Base-by-base conservation (phyloP, 106 monocot species). In the Apostasia ramifera region DNA sequence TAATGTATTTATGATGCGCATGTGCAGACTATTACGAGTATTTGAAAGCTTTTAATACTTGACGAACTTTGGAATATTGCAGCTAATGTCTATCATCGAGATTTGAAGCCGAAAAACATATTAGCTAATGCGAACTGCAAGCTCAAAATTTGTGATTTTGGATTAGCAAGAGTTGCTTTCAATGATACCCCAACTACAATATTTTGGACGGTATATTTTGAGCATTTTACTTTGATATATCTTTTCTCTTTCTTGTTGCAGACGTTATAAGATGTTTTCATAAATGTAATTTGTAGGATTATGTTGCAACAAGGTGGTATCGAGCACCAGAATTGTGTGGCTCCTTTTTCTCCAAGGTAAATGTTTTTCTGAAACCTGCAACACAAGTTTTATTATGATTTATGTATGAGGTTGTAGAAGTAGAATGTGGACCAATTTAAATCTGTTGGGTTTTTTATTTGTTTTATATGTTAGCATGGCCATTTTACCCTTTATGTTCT, bases 221-320 rank as follows among this genome's bases (percentile, higher is more conserved):
- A 66, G 43, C 0, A 45, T 70, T 56, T 40, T 39, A 1, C 57
- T 41, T 6, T 59, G 44, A 40, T 69, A 13, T 44, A 1, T 53
- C 8, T 7, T 3, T 50, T 26, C 13, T 38, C 9, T 73, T 50
- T 46, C 39, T 2, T 39, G 40, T 9, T 52, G 52, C 41, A 8
- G 38, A 47, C 2, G 8, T 9, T 8, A 6, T 43, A n/a, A n/a
- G 38, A 4, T 2, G 1, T 8, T 48, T 7, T 65, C 0, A 6
- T 2, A 14, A 6, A 65, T 65, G 0, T 1, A 63, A 59, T 2
- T 59, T 78, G 65, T 67, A 93, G 93, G 93, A 93, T 77, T 93
- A 93, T 93, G 93, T 93, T 57, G 93, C 93, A 53, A 93, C 93
- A 44, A 88, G 93, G 76, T 93, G 93, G 93, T 93, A 93, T 73